phyloP scores from a whole-genome alignment of 192 early-diverging fungal species.

The Diversispora epigaea region DNA sequence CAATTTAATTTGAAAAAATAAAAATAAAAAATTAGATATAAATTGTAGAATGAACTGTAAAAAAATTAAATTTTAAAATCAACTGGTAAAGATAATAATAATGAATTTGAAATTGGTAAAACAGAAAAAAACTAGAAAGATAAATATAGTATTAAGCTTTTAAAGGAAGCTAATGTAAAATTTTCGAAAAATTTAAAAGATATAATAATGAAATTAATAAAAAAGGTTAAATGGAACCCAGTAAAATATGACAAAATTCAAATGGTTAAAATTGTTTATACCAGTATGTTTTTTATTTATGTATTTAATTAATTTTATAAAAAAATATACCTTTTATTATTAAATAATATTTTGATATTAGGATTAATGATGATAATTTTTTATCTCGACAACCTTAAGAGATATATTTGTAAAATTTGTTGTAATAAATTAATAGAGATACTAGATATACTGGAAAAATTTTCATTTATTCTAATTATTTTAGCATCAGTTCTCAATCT shows the following conservation, averaged over 20 bases:
- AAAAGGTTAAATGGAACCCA: neutral
- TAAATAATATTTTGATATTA: neutral
- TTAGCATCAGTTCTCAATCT: neutral
- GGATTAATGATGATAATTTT: neutral
- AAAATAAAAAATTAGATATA: constrained; percentile 1
- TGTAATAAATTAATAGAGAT: neutral
- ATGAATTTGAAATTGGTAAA: neutral
- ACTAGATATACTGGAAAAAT: neutral
- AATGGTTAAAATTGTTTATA: neutral
- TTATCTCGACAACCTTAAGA: neutral
- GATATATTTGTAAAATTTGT: neutral
- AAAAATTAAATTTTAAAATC: neutral
- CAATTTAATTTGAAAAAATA: constrained; percentile 6
- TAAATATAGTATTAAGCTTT: constrained; percentile 1
- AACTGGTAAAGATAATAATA: neutral
- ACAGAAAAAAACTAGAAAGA: neutral
- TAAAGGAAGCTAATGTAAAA: neutral
- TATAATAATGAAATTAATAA: neutral
- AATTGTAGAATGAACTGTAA: too few relatives aligned
- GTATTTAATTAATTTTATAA: neutral
- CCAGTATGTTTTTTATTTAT: neutral
- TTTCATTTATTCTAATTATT: neutral
- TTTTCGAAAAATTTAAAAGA: constrained; percentile 5
- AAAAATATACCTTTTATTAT: neutral
- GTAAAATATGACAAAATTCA: neutral